A percentile compares a stretch with the other conserved stretches of the same genome.
These are phyloP conservation scores for Magnolia sinica DNA, from an alignment of 164 flowering plant species.

Conservation along the genomic window DNA sequence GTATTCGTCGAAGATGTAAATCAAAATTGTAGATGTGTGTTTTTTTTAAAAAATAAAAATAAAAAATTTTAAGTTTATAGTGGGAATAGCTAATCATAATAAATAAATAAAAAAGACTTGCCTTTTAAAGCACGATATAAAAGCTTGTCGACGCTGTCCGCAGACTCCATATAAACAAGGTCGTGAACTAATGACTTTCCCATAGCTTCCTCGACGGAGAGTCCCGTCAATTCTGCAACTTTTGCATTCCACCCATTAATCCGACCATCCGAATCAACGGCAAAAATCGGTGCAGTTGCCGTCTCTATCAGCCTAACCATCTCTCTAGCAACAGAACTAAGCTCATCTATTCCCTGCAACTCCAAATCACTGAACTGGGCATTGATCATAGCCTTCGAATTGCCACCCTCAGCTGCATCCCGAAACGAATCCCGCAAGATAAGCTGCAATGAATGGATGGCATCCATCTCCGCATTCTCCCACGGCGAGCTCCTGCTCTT, in stretches of 20 bases:
- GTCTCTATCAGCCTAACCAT: slow-evolving; percentile 97
- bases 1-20: background rate
- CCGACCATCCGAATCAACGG: slow-evolving; percentile 66
- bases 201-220: slow-evolving; percentile 92
- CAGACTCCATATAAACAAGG: slow-evolving; percentile 64
- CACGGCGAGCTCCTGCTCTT: slow-evolving; percentile 91
- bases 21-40: background rate
- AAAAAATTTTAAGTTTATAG: no score
- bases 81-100: background rate
- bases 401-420: slow-evolving; percentile 47
- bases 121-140: slow-evolving; percentile 70
- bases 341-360: slow-evolving; percentile 77
- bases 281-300: slow-evolving; percentile 96
- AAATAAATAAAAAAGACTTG: slow-evolving; percentile 14
- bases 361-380: slow-evolving; percentile 47
- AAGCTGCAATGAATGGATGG: slow-evolving; percentile 93
- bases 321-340: slow-evolving; percentile 90
- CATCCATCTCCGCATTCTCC: slow-evolving; percentile 98
- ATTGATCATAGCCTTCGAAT: slow-evolving; percentile 57
- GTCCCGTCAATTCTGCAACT: slow-evolving; percentile 85
- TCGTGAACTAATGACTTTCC: slow-evolving; percentile 81
- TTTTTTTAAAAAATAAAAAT: no score
- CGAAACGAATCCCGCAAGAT: slow-evolving; percentile 82
- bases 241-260: slow-evolving; percentile 99
- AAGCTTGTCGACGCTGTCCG: slow-evolving; percentile 58